Percentiles rank a stretch among this genome's conserved stretches.
phyloP scores from a whole-genome alignment of 139 green algal genomes.

The Chlamydomonas applanata region DNA sequence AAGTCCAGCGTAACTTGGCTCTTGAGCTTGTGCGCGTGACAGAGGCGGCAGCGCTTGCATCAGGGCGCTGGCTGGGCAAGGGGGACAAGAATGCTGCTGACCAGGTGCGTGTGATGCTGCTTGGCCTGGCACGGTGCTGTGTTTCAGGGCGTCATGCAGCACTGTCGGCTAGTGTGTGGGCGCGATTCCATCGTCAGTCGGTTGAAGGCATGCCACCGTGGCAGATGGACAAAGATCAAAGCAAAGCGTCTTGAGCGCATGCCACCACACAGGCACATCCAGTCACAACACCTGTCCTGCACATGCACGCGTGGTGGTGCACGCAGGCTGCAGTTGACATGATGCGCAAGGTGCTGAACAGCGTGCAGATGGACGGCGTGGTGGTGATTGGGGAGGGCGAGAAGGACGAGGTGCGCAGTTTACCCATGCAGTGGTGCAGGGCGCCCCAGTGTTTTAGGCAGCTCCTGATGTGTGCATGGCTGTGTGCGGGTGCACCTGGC shows the following conservation, averaged over 20 bases:
- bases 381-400: conserved; percentile 85
- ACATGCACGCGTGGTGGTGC: background rate
- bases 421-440: background rate
- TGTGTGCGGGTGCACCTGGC: too few species aligned
- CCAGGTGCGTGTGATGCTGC: conserved; percentile 42
- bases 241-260: too few species aligned
- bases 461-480: too few species aligned
- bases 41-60: conserved; percentile 73
- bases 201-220: too few species aligned
- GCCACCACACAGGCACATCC: too few species aligned
- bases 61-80: conserved; percentile 62
- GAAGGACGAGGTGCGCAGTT: conserved; percentile 64
- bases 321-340: conserved; percentile 75
- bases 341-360: conserved; percentile 80
- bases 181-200: too few species aligned
- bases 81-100: conserved; percentile 87
- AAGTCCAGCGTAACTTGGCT: conserved; percentile 74
- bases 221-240: too few species aligned
- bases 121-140: too few species aligned
- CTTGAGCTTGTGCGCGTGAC: conserved; percentile 84
- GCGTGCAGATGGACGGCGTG: conserved; percentile 67
- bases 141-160: too few species aligned
- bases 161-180: too few species aligned
- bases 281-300: too few species aligned
- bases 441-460: background rate